phyloP scores from a whole-genome alignment of 1,284 basidiomycete genomes.

The Sanghuangporus baumii region DNA sequence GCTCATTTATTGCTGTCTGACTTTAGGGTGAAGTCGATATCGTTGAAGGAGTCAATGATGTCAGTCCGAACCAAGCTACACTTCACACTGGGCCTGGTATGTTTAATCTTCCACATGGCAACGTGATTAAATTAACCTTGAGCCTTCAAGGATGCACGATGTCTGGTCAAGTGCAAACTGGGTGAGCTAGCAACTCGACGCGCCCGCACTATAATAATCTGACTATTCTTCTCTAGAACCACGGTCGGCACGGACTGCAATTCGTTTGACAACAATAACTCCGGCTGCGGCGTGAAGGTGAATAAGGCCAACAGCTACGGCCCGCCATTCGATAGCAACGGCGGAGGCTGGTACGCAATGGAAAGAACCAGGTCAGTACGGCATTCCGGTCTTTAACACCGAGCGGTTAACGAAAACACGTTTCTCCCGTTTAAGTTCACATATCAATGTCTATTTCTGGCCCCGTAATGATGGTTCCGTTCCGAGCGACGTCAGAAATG shows the following conservation, averaged over 20 bases:
- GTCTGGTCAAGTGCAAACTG: constrained; percentile 20
- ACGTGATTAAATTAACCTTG: not conserved
- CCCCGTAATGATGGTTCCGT: constrained; percentile 33
- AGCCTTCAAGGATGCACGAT: constrained; percentile 9
- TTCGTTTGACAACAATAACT: constrained; percentile 46
- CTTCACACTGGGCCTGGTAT: constrained; percentile 38
- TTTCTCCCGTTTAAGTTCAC: constrained; percentile 28
- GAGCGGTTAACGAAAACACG: not conserved
- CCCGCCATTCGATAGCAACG: constrained; percentile 50
- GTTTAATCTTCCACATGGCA: constrained; percentile 11
- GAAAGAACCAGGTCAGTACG: constrained; percentile 24
- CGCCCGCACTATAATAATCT: not conserved
- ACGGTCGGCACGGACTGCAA: constrained; percentile 43
- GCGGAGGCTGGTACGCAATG: constrained; percentile 55
- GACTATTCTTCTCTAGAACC: constrained; percentile 25
- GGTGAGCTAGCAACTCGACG: constrained; percentile 22
- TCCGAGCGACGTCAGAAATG: constrained; percentile 36
- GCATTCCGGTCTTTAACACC: not conserved
- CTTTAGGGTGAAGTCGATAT: constrained; percentile 32
- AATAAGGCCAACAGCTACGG: constrained; percentile 44
- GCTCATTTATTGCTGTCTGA: not conserved
- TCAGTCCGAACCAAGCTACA: constrained; percentile 32
- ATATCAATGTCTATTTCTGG: constrained; percentile 51
- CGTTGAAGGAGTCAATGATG: constrained; percentile 33
- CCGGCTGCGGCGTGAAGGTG: constrained; percentile 57